A percentile compares a stretch with the other conserved stretches of the same genome.
Conservation (phyloP, 2,329 filamentous ascomycete genomes). For the Fusarium longipes region DNA sequence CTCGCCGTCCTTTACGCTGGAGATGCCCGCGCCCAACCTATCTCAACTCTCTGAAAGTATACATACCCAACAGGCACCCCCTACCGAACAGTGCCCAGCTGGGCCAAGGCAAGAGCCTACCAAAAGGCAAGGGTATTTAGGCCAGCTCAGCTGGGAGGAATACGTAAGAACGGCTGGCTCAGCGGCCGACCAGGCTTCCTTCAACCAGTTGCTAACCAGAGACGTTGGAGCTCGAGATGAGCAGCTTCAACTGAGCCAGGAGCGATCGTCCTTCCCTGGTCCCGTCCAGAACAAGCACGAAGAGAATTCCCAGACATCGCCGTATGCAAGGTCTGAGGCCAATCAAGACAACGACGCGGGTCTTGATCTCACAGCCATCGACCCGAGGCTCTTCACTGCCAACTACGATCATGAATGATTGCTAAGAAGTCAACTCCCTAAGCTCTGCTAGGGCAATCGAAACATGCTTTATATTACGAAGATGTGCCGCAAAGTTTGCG, state of each 20-base stretch:
- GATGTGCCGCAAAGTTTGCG: no score
- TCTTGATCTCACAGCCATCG: neutral
- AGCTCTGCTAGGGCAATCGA: neutral
- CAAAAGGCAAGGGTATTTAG: neutral
- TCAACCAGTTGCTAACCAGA: neutral
- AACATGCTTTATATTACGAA: neutral
- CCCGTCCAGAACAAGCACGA: neutral
- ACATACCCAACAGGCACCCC: neutral
- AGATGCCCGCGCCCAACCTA: neutral
- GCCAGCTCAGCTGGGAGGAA: neutral
- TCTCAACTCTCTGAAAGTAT: neutral
- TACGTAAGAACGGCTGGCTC: constrained; percentile 9
- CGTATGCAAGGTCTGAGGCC: neutral
- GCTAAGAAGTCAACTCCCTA: neutral
- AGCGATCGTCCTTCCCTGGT: neutral
- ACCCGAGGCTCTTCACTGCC: neutral
- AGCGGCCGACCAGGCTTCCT: neutral
- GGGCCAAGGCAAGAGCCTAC: neutral
- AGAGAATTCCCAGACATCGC: no score
- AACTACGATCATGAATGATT: neutral
- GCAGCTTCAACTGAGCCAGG: neutral
- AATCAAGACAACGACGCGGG: neutral
- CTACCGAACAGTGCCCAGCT: neutral
- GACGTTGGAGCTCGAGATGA: neutral
- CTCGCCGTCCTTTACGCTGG: neutral